Evolutionary conservation across 805 yeast genomes (phyloP).

Genomic region (Debaryomyces tyrocola): DNA sequence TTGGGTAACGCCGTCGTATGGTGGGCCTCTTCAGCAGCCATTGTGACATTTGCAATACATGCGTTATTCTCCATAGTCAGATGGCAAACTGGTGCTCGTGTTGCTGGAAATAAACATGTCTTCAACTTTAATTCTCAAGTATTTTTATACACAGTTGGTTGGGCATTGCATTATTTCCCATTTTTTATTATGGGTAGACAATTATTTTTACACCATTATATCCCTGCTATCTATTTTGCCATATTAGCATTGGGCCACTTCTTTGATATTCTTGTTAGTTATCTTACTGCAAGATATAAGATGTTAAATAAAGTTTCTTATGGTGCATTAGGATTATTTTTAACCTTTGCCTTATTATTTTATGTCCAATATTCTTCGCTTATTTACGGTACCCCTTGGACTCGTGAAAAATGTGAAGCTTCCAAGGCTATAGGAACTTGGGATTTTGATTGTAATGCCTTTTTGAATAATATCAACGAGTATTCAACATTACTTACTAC

Average conservation of each 20-base stretch:
- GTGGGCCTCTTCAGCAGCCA: constrained; percentile 66
- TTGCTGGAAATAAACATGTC: constrained; percentile 52
- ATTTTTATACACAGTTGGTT: constrained; percentile 64
- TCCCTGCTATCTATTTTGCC: constrained; percentile 91
- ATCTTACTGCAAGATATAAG: constrained; percentile 36
- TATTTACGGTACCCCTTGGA: constrained; percentile 81
- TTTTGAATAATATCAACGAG: constrained; percentile 32
- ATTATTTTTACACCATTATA: constrained; percentile 87
- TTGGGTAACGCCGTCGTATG: constrained; percentile 79
- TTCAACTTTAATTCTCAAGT: constrained; percentile 66
- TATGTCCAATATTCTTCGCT: constrained; percentile 69
- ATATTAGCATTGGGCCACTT: constrained; percentile 73
- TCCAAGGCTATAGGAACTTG: constrained; percentile 64
- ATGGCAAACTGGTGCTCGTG: constrained; percentile 57
- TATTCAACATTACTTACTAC: constrained; percentile 15
- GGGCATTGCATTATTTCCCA: constrained; percentile 71
- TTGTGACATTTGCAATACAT: constrained; percentile 51
- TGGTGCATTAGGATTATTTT: constrained; percentile 46
- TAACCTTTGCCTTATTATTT: constrained; percentile 50
- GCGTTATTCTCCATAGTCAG: constrained; percentile 47
- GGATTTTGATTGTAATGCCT: constrained; percentile 85
- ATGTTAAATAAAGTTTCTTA: constrained; percentile 47
- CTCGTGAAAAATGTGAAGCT: constrained; percentile 59
- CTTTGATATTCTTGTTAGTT: constrained; percentile 50
- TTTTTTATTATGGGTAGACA: constrained; percentile 90